These are phyloP conservation scores for Backusella tarrabulga DNA, from an alignment of 192 early-diverging fungal genomes.

Conservation along the genomic window DNA sequence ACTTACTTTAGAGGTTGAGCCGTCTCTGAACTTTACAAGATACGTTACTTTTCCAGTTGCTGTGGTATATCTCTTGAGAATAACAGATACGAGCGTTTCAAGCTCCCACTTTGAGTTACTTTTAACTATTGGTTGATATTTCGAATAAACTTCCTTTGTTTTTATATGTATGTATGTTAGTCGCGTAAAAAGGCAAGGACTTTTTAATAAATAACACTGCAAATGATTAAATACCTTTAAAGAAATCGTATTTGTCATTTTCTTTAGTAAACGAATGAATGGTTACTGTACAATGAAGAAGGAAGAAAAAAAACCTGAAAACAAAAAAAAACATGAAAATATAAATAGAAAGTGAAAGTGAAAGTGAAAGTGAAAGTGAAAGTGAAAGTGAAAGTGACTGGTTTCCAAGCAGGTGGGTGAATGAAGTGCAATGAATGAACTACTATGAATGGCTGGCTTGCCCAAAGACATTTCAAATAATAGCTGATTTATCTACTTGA, in stretches of 20 bases:
- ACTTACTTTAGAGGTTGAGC: neutral
- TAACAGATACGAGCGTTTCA: neutral
- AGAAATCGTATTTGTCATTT: neutral
- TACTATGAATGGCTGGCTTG: too few species aligned
- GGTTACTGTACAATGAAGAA: neutral
- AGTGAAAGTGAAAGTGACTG: neutral
- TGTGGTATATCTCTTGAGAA: neutral
- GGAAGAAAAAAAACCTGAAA: neutral
- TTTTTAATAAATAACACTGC: neutral
- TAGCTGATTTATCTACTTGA: too few species aligned
- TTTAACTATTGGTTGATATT: neutral
- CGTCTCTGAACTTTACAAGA: neutral
- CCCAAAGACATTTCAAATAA: too few species aligned
- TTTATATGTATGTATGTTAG: neutral
- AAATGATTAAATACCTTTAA: neutral
- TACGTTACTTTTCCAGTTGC: neutral
- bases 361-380: neutral
- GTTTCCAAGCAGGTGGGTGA: neutral
- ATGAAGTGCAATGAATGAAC: too few species aligned
- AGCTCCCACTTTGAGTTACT: neutral
- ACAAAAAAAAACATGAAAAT: neutral
- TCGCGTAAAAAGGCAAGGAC: neutral
- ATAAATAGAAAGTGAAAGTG: neutral
- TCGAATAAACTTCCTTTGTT: neutral
- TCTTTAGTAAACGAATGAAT: neutral